A percentile compares a stretch with the other conserved stretches of the same genome.
Conservation (phyloP, 2,329 filamentous ascomycete species). For the Fusarium brachygibbosum region DNA sequence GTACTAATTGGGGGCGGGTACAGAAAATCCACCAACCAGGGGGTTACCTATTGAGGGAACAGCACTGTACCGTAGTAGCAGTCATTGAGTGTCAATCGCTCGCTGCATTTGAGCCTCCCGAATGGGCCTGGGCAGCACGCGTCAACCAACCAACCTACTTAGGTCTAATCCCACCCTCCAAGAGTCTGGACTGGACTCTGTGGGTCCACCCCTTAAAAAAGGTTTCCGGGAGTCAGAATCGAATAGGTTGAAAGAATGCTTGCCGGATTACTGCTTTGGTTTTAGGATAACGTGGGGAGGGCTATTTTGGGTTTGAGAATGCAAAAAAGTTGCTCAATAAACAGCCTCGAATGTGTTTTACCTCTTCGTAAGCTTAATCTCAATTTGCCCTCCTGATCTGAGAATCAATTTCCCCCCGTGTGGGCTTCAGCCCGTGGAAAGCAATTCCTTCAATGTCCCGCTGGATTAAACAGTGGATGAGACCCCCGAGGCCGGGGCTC, state of each 20-base stretch:
- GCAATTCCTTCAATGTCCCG: conserved; percentile 34
- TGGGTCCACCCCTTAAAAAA: conserved; percentile 29
- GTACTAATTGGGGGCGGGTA: conserved; percentile 43
- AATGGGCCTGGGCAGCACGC: conserved; percentile 8
- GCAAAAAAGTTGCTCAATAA: neutral
- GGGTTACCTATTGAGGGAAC: conserved; percentile 1
- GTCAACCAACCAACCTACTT: conserved; percentile 20
- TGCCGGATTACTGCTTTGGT: conserved; percentile 32
- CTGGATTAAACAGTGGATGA: conserved; percentile 30
- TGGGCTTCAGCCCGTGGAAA: conserved; percentile 20
- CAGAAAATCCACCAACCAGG: conserved; percentile 46
- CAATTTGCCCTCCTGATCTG: conserved; percentile 17
- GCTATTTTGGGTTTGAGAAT: conserved; percentile 10
- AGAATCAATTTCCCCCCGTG: conserved; percentile 21
- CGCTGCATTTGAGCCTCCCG: conserved; percentile 29
- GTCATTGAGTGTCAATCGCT: conserved; percentile 22
- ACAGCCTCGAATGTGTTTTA: conserved; percentile 5
- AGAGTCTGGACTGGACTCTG: conserved; percentile 29
- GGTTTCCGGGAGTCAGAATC: conserved; percentile 35
- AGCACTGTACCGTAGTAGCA: conserved; percentile 1
- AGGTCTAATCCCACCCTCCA: conserved; percentile 15
- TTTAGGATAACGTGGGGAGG: conserved; percentile 4
- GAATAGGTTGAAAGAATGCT: conserved; percentile 17
- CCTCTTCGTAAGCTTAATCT: conserved; percentile 23
- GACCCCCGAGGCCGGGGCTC: conserved; percentile 43